Evolutionary conservation across 1,139 yeast genomes (phyloP).

Genomic region (Blastobotrys buckinghamii): DNA sequence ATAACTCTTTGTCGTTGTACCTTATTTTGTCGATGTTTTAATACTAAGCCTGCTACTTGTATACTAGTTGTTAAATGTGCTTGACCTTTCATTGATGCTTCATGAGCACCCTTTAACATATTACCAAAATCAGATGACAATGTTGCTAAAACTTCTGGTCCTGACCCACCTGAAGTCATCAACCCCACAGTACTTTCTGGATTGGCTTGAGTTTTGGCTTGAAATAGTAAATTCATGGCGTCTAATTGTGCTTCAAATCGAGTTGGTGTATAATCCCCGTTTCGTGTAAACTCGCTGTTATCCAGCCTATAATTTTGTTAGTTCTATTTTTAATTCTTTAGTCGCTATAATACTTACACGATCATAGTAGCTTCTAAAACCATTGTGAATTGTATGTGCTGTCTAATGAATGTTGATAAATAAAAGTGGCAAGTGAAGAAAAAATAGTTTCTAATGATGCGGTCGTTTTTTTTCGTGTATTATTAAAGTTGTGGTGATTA

Average conservation of each 20-base stretch:
- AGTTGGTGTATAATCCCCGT: slow-evolving; percentile 88
- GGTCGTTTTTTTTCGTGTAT: too few species aligned
- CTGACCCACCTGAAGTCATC: slow-evolving; percentile 80
- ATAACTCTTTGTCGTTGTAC: slow-evolving; percentile 87
- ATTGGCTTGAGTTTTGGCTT: slow-evolving; percentile 77
- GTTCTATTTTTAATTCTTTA: background rate
- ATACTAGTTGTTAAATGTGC: slow-evolving; percentile 74
- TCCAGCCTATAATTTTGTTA: slow-evolving; percentile 46
- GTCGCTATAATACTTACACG: slow-evolving; percentile 37
- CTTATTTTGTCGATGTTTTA: slow-evolving; percentile 93
- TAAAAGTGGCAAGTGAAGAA: background rate
- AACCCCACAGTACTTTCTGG: slow-evolving; percentile 95
- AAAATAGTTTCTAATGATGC: too few species aligned
- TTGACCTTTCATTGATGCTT: slow-evolving; percentile 66
- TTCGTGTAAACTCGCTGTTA: slow-evolving; percentile 92
- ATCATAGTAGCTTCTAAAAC: slow-evolving; percentile 96
- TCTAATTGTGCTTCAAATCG: slow-evolving; percentile 92
- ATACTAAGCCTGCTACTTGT: slow-evolving; percentile 94
- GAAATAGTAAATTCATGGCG: slow-evolving; percentile 85
- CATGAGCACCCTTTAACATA: slow-evolving; percentile 81
- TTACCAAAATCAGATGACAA: slow-evolving; percentile 85
- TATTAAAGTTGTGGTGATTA: too few species aligned
- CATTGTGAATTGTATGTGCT: slow-evolving; percentile 51
- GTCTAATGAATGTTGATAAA: too few species aligned
- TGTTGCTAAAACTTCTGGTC: slow-evolving; percentile 79